Percentiles rank a stretch among this genome's conserved stretches.
phyloP scores from a whole-genome alignment of 345 rosid genomes.

The Microthlaspi erraticum region DNA sequence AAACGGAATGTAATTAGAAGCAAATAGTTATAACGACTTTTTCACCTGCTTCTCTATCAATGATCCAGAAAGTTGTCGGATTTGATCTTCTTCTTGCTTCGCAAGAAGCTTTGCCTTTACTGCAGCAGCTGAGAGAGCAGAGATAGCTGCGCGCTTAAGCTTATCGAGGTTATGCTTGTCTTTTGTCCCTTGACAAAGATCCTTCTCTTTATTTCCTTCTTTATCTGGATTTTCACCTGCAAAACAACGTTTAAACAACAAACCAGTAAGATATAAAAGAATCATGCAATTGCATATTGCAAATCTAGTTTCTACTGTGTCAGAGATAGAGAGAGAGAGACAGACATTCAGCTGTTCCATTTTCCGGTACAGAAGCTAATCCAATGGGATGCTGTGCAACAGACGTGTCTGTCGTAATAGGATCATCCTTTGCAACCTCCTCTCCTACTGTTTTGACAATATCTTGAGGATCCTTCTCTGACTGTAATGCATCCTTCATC shows the following conservation, averaged over 20 bases:
- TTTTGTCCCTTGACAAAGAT: slow-evolving; percentile 50
- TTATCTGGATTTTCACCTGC: slow-evolving; percentile 46
- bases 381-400: slow-evolving; percentile 32
- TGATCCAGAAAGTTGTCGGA: slow-evolving; percentile 69
- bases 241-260: slow-evolving; percentile 18
- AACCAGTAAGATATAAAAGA: slow-evolving; percentile 11
- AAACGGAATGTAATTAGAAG: slow-evolving; percentile 12
- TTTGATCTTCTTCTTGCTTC: slow-evolving; percentile 83
- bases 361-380: slow-evolving; percentile 32
- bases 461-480: slow-evolving; percentile 47
- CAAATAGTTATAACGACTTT: slow-evolving; percentile 7
- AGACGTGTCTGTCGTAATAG: slow-evolving; percentile 41
- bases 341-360: slow-evolving; percentile 34
- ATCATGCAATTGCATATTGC: slow-evolving; percentile 10
- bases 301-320: neutral
- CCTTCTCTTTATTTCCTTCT: slow-evolving; percentile 51
- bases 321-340: slow-evolving; percentile 19
- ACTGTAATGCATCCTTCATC: slow-evolving; percentile 46
- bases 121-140: slow-evolving; percentile 93
- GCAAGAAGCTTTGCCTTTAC: slow-evolving; percentile 92
- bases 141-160: slow-evolving; percentile 74
- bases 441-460: slow-evolving; percentile 34
- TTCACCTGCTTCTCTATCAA: slow-evolving; percentile 89
- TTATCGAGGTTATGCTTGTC: slow-evolving; percentile 59
- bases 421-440: slow-evolving; percentile 49